phyloP scores from a whole-genome alignment of 331 rosid genomes.

The Saraca asoca region DNA sequence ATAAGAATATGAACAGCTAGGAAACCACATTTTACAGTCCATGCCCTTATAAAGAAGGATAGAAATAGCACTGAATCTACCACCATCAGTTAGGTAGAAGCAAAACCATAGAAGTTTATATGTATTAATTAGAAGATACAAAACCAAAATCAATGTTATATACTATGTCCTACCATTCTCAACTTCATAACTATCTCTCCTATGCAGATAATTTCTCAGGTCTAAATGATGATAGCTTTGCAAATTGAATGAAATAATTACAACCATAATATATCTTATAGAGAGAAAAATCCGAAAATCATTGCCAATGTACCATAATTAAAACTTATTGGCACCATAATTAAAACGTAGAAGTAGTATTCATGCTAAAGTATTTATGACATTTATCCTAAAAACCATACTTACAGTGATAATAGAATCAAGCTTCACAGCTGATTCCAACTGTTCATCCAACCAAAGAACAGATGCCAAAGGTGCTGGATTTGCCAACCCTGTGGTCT shows the following conservation, averaged over 20 bases:
- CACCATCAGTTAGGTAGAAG: constrained; percentile 16
- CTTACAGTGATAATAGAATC: constrained; percentile 92
- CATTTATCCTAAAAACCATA: constrained; percentile 20
- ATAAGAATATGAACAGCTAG: neutral
- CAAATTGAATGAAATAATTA: constrained; percentile 5
- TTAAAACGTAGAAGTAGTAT: too few species aligned
- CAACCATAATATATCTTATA: neutral
- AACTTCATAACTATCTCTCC: constrained; percentile 11
- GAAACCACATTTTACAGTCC: constrained; percentile 5
- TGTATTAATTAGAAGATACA: neutral
- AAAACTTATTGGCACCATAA: too few species aligned
- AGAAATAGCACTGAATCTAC: neutral
- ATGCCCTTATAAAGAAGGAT: constrained; percentile 18
- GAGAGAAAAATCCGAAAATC: neutral
- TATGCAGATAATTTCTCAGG: constrained; percentile 17
- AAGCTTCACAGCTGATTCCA: constrained; percentile 78
- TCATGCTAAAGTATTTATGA: neutral
- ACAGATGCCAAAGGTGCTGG: constrained; percentile 96
- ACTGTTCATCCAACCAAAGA: constrained; percentile 95
- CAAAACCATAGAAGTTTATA: neutral
- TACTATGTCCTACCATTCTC: constrained; percentile 3
- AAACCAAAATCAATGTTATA: constrained; percentile 1
- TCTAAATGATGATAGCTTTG: constrained; percentile 6
- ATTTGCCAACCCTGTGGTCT: constrained; percentile 96
- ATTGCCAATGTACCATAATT: too few species aligned